Conservation (phyloP, 2,329 filamentous ascomycete species). For the Curvularia sp. region DNA sequence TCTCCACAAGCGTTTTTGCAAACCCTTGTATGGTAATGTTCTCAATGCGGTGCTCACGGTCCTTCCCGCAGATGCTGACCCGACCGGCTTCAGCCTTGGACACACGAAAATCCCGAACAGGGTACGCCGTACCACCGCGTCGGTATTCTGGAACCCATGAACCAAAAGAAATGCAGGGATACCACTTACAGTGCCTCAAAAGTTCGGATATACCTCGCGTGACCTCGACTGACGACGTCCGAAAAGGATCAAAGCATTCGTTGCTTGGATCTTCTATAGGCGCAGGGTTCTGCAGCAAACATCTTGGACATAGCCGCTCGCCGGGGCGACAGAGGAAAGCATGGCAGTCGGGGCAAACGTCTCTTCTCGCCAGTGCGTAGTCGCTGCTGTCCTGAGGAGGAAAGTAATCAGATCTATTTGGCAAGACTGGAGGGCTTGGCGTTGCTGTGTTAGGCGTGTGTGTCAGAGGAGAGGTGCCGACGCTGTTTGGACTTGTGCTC, state of each 20-base stretch:
- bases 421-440: conserved; percentile 38
- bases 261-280: conserved; percentile 34
- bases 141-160: conserved; percentile 17
- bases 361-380: conserved; percentile 26
- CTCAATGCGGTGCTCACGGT: background rate
- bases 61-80: background rate
- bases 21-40: background rate
- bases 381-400: conserved; percentile 24
- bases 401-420: conserved; percentile 29
- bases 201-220: conserved; percentile 39
- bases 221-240: conserved; percentile 37
- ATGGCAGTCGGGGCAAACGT: conserved; percentile 41
- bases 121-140: conserved; percentile 12
- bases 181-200: conserved; percentile 47
- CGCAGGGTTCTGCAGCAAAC: conserved; percentile 31
- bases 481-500: conserved; percentile 38
- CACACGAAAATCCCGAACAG: background rate
- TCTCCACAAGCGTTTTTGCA: background rate
- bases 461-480: conserved; percentile 39
- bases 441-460: conserved; percentile 41
- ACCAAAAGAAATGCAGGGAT: conserved; percentile 15
- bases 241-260: conserved; percentile 45
- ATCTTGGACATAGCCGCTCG: conserved; percentile 41
- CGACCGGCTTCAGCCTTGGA: background rate
- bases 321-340: conserved; percentile 40